phyloP scores from a whole-genome alignment of 768 basidiomycete genomes.

The Lactarius vividus region DNA sequence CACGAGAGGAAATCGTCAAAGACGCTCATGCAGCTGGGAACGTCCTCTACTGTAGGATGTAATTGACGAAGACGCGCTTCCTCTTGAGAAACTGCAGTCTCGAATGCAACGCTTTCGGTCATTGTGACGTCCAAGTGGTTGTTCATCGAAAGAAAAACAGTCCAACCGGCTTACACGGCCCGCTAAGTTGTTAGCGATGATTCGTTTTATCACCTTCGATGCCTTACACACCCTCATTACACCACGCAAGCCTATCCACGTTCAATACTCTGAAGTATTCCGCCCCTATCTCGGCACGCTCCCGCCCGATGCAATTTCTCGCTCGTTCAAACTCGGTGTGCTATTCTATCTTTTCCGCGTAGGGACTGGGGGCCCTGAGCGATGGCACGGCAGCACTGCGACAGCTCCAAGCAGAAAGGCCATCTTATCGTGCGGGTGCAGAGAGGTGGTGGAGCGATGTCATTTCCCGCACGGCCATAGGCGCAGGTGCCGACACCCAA shows the following conservation, averaged over 20 bases:
- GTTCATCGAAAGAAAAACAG: not conserved
- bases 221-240: conserved; percentile 71
- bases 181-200: conserved; percentile 30
- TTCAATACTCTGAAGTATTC: conserved; percentile 64
- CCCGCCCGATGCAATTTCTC: conserved; percentile 48
- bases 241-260: conserved; percentile 64
- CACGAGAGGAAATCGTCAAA: conserved; percentile 73
- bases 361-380: not conserved
- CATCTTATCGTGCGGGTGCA: conserved; percentile 55
- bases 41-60: conserved; percentile 74
- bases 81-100: conserved; percentile 64
- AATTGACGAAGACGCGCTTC: conserved; percentile 58
- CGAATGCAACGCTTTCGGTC: conserved; percentile 39
- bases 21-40: conserved; percentile 76
- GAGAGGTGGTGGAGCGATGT: conserved; percentile 77
- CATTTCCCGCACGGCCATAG: conserved; percentile 67
- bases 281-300: conserved; percentile 64
- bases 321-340: conserved; percentile 61
- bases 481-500: conserved; percentile 62
- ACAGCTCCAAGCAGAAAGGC: conserved; percentile 55
- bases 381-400: conserved; percentile 39
- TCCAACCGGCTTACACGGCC: not conserved
- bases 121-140: not conserved
- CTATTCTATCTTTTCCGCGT: not conserved
- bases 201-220: conserved; percentile 76